Conservation (phyloP, 1,284 basidiomycete genomes). For the Stereum hirsutum region DNA sequence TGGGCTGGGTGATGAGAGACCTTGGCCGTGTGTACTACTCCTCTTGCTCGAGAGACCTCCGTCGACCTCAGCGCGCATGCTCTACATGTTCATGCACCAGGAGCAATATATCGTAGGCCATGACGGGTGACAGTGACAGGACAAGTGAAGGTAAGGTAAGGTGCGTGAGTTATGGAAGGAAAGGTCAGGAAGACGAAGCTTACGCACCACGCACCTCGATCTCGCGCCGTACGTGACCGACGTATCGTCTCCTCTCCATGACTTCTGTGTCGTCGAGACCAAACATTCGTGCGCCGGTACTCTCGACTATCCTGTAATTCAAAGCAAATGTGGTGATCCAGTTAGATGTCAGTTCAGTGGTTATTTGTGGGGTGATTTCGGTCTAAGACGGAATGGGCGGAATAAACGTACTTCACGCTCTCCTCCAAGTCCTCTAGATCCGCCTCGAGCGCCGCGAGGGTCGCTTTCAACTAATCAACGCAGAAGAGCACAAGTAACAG, state of each 20-base stretch:
- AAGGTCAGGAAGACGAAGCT: conserved; percentile 13
- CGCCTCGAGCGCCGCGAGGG: conserved; percentile 67
- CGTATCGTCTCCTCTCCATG: conserved; percentile 61
- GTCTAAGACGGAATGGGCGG: not conserved
- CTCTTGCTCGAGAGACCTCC: too few relatives aligned
- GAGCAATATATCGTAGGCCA: too few relatives aligned
- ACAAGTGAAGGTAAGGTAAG: too few relatives aligned
- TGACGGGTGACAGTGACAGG: too few relatives aligned
- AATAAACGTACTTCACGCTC: conserved; percentile 59
- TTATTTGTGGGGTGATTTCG: not conserved
- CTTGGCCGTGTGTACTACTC: too few relatives aligned
- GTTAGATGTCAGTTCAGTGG: not conserved
- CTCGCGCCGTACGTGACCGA: conserved; percentile 61
- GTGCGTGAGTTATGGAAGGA: conserved; percentile 10
- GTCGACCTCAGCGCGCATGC: conserved; percentile 55
- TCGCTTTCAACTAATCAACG: conserved; percentile 63
- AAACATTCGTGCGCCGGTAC: conserved; percentile 75
- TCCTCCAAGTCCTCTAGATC: conserved; percentile 86
- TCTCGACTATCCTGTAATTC: conserved; percentile 61
- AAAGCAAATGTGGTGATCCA: conserved; percentile 1
- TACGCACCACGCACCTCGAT: conserved; percentile 56
- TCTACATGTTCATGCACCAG: conserved; percentile 40
- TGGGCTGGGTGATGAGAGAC: too few relatives aligned
- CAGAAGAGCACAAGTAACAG: too few relatives aligned
- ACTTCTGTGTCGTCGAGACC: conserved; percentile 74